Evolutionary conservation across 768 basidiomycete species (phyloP).

Genomic region (Hirschioporus abietinus): DNA sequence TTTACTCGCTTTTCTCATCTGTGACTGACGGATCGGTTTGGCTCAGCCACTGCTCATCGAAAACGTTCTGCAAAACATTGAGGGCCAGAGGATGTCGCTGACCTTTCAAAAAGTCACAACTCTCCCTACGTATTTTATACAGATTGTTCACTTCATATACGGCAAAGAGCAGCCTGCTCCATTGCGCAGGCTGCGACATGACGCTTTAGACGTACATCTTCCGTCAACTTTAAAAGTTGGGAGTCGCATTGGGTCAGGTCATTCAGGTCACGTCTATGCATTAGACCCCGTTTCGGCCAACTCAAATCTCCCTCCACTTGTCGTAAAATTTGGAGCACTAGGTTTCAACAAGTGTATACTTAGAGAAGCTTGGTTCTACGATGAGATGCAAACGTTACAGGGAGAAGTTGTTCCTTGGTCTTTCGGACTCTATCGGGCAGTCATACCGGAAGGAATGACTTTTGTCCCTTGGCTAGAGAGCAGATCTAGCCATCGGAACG

Average conservation of each 20-base stretch:
- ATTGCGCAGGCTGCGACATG: no score
- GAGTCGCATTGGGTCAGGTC: background rate
- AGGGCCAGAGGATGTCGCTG: background rate
- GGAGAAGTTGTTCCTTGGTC: slow-evolving; percentile 8
- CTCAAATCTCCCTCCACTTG: background rate
- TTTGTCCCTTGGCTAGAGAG: background rate
- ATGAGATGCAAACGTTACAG: slow-evolving; percentile 11
- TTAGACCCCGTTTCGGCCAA: background rate
- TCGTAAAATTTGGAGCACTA: background rate
- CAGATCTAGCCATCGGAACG: background rate
- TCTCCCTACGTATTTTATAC: background rate
- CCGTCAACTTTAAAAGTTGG: background rate
- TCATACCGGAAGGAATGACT: background rate
- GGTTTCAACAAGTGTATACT: background rate
- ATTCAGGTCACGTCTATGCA: background rate
- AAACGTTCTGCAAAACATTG: no score
- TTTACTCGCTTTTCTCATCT: no score
- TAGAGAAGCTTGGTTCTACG: slow-evolving; percentile 12
- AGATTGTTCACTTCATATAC: background rate
- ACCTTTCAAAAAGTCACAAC: background rate
- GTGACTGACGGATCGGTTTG: no score
- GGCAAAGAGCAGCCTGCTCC: no score
- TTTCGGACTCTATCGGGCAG: slow-evolving; percentile 6
- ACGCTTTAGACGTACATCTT: background rate
- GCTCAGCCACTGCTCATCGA: no score